phyloP scores from a whole-genome alignment of 2,329 filamentous ascomycete genomes.

The Calonectria leucothoes region DNA sequence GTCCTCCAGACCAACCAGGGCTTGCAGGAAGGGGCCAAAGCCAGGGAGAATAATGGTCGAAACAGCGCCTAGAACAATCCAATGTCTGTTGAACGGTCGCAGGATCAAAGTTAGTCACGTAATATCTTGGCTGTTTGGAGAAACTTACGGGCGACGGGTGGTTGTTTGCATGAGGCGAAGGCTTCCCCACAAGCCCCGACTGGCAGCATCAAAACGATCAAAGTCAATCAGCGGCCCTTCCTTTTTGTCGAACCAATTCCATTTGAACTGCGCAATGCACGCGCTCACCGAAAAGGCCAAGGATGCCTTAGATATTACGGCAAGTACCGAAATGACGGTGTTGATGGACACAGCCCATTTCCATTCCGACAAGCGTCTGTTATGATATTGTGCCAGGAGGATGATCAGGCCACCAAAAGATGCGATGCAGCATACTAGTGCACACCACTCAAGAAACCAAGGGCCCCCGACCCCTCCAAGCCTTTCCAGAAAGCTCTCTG shows the following conservation, averaged over 20 bases:
- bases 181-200: constrained; percentile 25
- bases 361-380: constrained; percentile 24
- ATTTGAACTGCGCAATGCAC: constrained; percentile 30
- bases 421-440: background rate
- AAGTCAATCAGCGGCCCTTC: constrained; percentile 21
- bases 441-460: background rate
- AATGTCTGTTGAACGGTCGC: background rate
- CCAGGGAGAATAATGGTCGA: constrained; percentile 10
- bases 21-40: constrained; percentile 21
- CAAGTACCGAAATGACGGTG: constrained; percentile 25
- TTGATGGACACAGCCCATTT: constrained; percentile 20
- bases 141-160: constrained; percentile 17
- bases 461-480: background rate
- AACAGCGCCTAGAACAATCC: constrained; percentile 13
- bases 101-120: background rate
- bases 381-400: background rate
- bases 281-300: constrained; percentile 15
- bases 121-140: background rate
- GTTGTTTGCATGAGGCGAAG: constrained; percentile 11
- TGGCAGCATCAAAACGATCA: constrained; percentile 31
- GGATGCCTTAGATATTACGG: background rate
- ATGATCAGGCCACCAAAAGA: constrained; percentile 5
- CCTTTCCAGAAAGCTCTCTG: background rate
- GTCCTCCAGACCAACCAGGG: constrained; percentile 8
- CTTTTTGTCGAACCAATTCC: constrained; percentile 25